Base-by-base conservation (phyloP, 176 grass and related monocot genomes). In the Zea luxurians region DNA sequence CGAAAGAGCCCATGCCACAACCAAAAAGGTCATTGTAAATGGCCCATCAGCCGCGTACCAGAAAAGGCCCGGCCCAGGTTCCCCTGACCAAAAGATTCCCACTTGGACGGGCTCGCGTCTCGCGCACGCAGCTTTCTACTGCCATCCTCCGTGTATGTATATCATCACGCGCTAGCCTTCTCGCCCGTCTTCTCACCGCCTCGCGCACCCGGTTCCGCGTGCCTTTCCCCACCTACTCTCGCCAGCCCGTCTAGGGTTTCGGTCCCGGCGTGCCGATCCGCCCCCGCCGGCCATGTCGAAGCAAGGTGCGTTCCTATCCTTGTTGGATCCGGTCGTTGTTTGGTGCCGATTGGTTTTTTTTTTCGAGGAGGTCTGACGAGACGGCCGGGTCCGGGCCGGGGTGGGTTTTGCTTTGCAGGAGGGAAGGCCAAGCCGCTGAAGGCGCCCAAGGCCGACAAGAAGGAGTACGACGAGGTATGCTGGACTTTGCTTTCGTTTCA, bases 371-470 rank as follows among this genome's bases (percentile, higher is more conserved):
- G 9, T 59, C 54, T 57, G 54, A 57, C 52, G 15, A 50, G 75
- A 86, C 20, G 37, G 69, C 4, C 75, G 46, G 60, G 54, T 76
- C 4, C 12, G 46, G 16, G 64, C 4, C 12, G 46, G 16, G 64
- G 15, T 15, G 11, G 66, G 13, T n/a, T 42, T 80, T 9, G 12
- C 59, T 73, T 77, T 52, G 86, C 78, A 94, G 92, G 92, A 86
- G 92, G 92, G 66, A 91, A 91, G 80, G 78, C 80, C 41, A 94
- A 94, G 86, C 92, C 92, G 16, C 67, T 94, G 10, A 94, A 94
- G 86, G 66, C 75, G 34, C 80, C 92, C 72, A 94, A 94, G 92
- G 16, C 0, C 42, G 86, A 86, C 3, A 88, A 89, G 83, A 94
- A 94, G 83, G 92, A 94, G 2, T 89, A 91, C 75, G 89, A 94